Conservation (phyloP, 2,329 filamentous ascomycete genomes). For the Fusarium sp. region DNA sequence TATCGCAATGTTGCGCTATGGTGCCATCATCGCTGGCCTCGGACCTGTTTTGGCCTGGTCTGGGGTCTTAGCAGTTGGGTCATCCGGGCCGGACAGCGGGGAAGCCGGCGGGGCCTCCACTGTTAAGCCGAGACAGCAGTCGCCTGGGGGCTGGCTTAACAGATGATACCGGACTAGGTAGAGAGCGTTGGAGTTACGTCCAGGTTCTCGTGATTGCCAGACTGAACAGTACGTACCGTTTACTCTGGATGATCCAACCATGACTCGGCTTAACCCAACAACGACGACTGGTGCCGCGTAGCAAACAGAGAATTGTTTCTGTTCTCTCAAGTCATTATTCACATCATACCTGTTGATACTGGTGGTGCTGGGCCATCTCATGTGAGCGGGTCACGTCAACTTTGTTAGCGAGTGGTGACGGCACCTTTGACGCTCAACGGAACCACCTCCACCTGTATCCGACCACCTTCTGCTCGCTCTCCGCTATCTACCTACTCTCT, state of each 20-base stretch:
- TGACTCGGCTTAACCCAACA: slow-evolving; percentile 24
- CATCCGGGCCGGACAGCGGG: slow-evolving; percentile 31
- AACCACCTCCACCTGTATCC: slow-evolving; percentile 43
- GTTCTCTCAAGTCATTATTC: not conserved
- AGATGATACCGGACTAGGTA: slow-evolving; percentile 21
- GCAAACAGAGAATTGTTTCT: not conserved
- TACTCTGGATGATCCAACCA: slow-evolving; percentile 22
- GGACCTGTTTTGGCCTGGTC: slow-evolving; percentile 25
- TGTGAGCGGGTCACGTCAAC: slow-evolving; percentile 20
- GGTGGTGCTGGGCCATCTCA: slow-evolving; percentile 8
- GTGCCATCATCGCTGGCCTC: slow-evolving; percentile 12
- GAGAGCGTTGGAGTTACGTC: slow-evolving; percentile 7
- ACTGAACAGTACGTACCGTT: slow-evolving; percentile 19
- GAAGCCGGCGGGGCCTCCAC: slow-evolving; percentile 33
- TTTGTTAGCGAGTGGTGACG: slow-evolving; percentile 40
- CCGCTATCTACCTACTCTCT: slow-evolving; percentile 36
- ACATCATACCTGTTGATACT: not conserved
- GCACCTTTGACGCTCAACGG: slow-evolving; percentile 31
- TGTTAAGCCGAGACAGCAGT: slow-evolving; percentile 29
- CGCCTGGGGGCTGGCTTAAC: slow-evolving; percentile 22
- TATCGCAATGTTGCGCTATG: slow-evolving; percentile 14
- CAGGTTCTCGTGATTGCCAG: slow-evolving; percentile 39
- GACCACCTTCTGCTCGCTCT: slow-evolving; percentile 30
- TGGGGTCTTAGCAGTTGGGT: slow-evolving; percentile 19
- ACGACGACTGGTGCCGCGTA: not conserved